These are phyloP conservation scores for Penicillium hesseltinei DNA, from an alignment of 2,329 filamentous ascomycete genomes.

Conservation along the genomic window DNA sequence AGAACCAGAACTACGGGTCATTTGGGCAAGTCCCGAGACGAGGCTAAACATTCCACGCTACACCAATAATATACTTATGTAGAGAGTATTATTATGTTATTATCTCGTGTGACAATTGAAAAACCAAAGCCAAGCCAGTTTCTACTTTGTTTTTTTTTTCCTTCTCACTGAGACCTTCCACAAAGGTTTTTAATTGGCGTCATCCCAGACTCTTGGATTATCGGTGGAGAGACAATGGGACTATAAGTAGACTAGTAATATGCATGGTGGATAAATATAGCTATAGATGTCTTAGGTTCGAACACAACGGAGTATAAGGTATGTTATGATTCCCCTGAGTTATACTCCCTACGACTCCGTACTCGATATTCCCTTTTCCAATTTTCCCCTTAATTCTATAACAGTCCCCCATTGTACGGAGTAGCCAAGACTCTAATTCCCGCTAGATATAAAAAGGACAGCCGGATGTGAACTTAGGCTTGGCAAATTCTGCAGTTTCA, in stretches of 20 bases:
- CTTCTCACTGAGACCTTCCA: background rate
- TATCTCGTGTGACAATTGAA: background rate
- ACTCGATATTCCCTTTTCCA: background rate
- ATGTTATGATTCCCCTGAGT: background rate
- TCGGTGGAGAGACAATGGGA: constrained; percentile 8
- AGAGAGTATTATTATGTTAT: too few relatives aligned
- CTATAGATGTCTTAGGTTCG: background rate
- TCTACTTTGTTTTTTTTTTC: background rate
- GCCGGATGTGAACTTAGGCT: background rate
- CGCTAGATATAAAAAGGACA: background rate
- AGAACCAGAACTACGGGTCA: background rate
- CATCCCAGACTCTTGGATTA: background rate
- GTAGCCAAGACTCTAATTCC: background rate
- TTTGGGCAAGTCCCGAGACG: background rate
- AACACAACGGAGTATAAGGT: background rate
- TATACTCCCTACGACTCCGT: background rate
- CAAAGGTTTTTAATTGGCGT: background rate
- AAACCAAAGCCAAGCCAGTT: constrained; percentile 1
- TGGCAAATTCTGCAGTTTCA: background rate
- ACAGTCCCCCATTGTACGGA: background rate
- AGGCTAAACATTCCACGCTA: background rate
- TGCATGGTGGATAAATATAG: background rate
- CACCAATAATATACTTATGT: background rate
- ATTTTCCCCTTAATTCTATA: background rate
- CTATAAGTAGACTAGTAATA: constrained; percentile 7